Percentiles rank a stretch among this genome's conserved stretches.
Evolutionary conservation across 345 rosid species (phyloP).

Genomic region (Leavenworthia alabamica): DNA sequence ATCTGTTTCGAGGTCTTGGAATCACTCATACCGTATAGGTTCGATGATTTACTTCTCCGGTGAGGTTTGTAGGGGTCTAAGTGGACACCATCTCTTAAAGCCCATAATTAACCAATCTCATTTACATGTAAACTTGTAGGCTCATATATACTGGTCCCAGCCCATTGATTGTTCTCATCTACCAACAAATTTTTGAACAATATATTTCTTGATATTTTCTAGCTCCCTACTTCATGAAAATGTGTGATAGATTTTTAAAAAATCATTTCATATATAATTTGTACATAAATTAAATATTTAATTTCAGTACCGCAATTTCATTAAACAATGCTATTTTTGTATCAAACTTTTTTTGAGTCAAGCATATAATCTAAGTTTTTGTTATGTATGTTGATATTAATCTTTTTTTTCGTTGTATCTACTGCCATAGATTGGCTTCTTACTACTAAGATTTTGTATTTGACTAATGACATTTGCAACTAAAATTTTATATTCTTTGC

Average conservation of each 20-base stretch:
- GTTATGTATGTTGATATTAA: not conserved
- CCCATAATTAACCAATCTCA: constrained; percentile 17
- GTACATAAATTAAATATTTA: not conserved
- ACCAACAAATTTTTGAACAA: constrained; percentile 2
- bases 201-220: not conserved
- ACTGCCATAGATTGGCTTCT: not conserved
- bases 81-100: constrained; percentile 17
- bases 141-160: constrained; percentile 25
- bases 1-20: not conserved
- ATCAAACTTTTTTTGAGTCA: not conserved
- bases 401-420: not conserved
- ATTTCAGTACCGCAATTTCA: not conserved
- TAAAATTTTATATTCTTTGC: not conserved
- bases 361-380: not conserved
- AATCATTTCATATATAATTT: not conserved
- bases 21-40: not conserved
- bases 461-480: not conserved
- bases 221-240: not conserved
- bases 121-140: constrained; percentile 8
- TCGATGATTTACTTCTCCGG: not conserved
- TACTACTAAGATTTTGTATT: no score
- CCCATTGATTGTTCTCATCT: constrained; percentile 26
- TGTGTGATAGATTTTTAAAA: not conserved
- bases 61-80: not conserved
- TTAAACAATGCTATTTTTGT: not conserved